Percentiles rank a stretch among this genome's conserved stretches.
These are phyloP conservation scores for Epichloe sp. DNA, from an alignment of 2,329 filamentous ascomycete species.

Conservation along the genomic window DNA sequence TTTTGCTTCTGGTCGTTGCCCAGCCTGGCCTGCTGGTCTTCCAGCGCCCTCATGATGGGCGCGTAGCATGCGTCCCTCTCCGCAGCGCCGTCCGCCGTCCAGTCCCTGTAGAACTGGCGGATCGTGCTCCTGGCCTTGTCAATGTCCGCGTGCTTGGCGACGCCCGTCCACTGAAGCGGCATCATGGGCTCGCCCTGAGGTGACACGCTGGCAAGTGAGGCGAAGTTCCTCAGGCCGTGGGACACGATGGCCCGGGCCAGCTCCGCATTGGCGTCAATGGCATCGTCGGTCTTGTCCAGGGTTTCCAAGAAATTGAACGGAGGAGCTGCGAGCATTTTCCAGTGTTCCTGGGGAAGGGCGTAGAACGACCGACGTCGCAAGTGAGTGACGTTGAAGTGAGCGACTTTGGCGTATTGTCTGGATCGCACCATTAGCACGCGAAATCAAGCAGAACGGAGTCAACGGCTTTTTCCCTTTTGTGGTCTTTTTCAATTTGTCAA, in stretches of 20 bases:
- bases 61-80: constrained; percentile 71
- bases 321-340: constrained; percentile 65
- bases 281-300: constrained; percentile 66
- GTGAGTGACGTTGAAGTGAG: constrained; percentile 86
- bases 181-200: constrained; percentile 30
- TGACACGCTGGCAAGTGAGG: constrained; percentile 26
- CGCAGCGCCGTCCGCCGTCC: constrained; percentile 61
- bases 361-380: constrained; percentile 87
- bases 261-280: constrained; percentile 78
- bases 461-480: too few species aligned
- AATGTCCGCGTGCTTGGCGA: constrained; percentile 60
- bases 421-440: neutral
- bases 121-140: constrained; percentile 90
- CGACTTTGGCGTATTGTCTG: constrained; percentile 72
- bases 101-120: constrained; percentile 89
- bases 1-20: constrained; percentile 32
- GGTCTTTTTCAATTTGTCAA: too few species aligned
- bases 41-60: constrained; percentile 56
- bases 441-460: neutral
- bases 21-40: constrained; percentile 26
- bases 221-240: constrained; percentile 56
- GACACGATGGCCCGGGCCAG: constrained; percentile 67
- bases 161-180: constrained; percentile 53
- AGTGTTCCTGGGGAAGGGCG: constrained; percentile 70
- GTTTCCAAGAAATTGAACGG: constrained; percentile 76